phyloP scores from a whole-genome alignment of 2,329 filamentous ascomycete genomes.

The Neophaeococcomyces aloes region DNA sequence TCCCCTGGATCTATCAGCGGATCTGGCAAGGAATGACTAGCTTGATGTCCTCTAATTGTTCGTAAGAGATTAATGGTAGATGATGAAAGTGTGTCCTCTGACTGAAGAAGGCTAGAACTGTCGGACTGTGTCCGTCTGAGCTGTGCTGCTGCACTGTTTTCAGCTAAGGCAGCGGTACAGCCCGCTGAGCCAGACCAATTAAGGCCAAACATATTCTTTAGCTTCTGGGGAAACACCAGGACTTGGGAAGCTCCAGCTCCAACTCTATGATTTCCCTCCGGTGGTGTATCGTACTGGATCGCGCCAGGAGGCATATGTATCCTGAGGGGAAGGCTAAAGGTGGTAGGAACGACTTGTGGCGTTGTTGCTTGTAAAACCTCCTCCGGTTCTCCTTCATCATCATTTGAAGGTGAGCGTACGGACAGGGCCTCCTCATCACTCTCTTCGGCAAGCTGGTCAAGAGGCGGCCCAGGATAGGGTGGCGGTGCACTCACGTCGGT shows the following conservation, averaged over 20 bases:
- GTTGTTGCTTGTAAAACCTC: no score
- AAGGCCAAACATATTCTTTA: neutral
- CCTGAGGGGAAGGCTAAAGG: neutral
- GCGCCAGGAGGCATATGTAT: neutral
- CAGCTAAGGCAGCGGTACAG: neutral
- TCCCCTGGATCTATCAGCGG: neutral
- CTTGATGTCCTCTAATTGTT: neutral
- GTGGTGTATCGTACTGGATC: neutral
- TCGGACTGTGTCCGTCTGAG: constrained; percentile 4
- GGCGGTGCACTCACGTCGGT: constrained; percentile 20
- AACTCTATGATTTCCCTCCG: neutral
- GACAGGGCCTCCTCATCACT: constrained; percentile 24
- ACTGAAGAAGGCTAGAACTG: neutral
- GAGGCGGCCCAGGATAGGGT: constrained; percentile 17
- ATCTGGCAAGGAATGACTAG: neutral
- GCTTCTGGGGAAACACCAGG: neutral
- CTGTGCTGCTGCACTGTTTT: neutral
- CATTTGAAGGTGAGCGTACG: neutral
- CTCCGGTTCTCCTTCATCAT: no score
- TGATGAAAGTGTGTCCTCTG: neutral
- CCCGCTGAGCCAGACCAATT: constrained; percentile 1
- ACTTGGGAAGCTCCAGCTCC: neutral
- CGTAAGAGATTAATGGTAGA: neutral
- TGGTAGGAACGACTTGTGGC: no score
- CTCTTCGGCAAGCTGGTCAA: constrained; percentile 24